Evolutionary conservation across 768 basidiomycete species (phyloP), one percentile per base, ranked within the genome.

Genomic region (Thelephora ganbajun): DNA sequence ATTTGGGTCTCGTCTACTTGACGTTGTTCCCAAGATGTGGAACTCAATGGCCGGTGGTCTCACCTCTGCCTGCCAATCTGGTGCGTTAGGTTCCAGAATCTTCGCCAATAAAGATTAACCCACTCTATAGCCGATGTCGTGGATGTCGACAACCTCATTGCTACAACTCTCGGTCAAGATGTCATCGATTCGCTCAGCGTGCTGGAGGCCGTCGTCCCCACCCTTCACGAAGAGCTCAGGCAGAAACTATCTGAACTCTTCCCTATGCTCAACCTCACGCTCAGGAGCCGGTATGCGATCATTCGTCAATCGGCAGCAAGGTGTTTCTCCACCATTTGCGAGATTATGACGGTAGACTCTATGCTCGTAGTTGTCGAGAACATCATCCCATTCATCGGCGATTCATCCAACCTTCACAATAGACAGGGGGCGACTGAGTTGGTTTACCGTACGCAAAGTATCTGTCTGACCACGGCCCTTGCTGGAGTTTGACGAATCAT

Each of bases 11-110:
- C 65, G 64, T 12, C 67, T 98, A 26, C 66, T 98, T 33, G 74
- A 80, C 0, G 70, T 76, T 33, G 77, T 98, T n/a, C 94, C 96
- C 2, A 89, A 79, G 54, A 85, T 97, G 73, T 98, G 94, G 93
- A 80, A 84, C 44, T 90, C 86, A 4, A 89, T 96, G 79, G 80
- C 79, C 12, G 82, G 81, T 19, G 81, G 86, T 19, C 60, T 96
- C 34, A 55, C 83, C 41, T 76, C 74, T 46, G 74, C 80, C 19
- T 91, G 83, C 53, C 66, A 69, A 36, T 61, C 71, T 33, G 79
- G 91, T 91, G 60, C 39, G 77, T 57, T 23, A 11, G n/a, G 35
- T 36, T 37, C 50, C 6, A 43, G 11, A 5, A 30, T 20, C 43
- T 16, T 3, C 26, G 34, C 13, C 11, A 22, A 22, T 33, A 22